Evolutionary conservation across 306 rosid species (phyloP), one percentile per base, ranked within the genome.

Genomic region (Alnus glutinosa): DNA sequence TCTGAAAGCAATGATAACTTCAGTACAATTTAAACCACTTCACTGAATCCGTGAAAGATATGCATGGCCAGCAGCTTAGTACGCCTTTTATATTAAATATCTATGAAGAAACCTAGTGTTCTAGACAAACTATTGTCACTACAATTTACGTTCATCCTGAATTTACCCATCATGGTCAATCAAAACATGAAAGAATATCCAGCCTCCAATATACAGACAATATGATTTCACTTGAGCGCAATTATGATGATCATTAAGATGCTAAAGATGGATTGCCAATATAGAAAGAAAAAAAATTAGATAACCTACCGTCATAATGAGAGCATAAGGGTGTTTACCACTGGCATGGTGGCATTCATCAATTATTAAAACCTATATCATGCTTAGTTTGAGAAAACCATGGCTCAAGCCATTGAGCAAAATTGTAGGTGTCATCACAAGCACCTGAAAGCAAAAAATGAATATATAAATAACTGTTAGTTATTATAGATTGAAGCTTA

Each of bases 321-420:
- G 78, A 36, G 95, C 93, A 55, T 94, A 94, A 4, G 92, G 84
- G 82, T 92, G 74, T 66, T 9, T 85, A 7, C 97, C 95, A 81
- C 85, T 80, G 55, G 97, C 90, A 84, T 94, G 94, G 84, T 94
- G 98, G 78, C 97, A 92, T 87, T 94, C 98, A 57, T 94, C 98
- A 28, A 94, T 9, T 85, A 94, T 84, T 49, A 92, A 85, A 77
- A 92, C 89, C 83, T 91, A 91, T 51, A 92, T 92, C 97, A 88
- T 87, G 49, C 80, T 81, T 68, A 94, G 79, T 50, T 84, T 87
- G 79, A 94, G 66, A 82, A 92, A 92, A 84, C 92, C 79, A 77
- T 82, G 88, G 81, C 97, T 85, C 91, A 94, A 80, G 82, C 89
- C 80, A 63, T 4, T 15, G 2, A 92, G 92, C 84, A 92, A 80